Evolutionary conservation across 2,329 filamentous ascomycete species (phyloP), one percentile per base, ranked within the genome.

Genomic region (Paecilomyces sp.): DNA sequence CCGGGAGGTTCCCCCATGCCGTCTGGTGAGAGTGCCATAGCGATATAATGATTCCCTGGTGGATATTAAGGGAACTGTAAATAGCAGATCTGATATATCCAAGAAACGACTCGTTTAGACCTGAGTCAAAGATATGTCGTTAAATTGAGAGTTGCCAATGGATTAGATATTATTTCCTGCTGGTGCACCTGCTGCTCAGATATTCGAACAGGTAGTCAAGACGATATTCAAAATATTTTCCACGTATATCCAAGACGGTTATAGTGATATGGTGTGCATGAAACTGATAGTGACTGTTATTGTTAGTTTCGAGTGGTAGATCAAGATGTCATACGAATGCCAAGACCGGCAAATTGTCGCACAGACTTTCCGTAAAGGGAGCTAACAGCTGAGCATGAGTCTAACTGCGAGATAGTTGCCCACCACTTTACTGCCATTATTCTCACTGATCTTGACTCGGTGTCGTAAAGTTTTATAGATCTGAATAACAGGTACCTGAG

Each of bases 1-100:
- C 78, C 78, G n/a, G 65, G 24, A 41, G 34, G 22, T 34, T 33
- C 15, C 47, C 56, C 61, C 7, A 58, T 36, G 33, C 30, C 24
- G 55, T 62, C 57, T 8, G 62, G 31, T 33, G 59, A 25, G 24
- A 57, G 59, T 12, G 68, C 68, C 65, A 73, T 69, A 67, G 31
- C 31, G 5, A 52, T 7, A 12, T 33, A 24, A 52, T 52, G 30
- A 30, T 57, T 7, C 15, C 15, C 15, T 8, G n/a, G 2, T 18
- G 18, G 15, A 47, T 47, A 7, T 47, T 15, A 47, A 18, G 15
- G 15, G n/a, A 22, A 47, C 22, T 47, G 2, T 33, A 33, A 33
- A 12, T 33, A 33, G 31, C 11, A 33, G 8, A 33, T 12, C 8
- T 33, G 31, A 3, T 33, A 33, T 9, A 33, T 33, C 31, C 31